Base-by-base conservation (phyloP, 2,329 filamentous ascomycete species). In the Penicillium sp. region DNA sequence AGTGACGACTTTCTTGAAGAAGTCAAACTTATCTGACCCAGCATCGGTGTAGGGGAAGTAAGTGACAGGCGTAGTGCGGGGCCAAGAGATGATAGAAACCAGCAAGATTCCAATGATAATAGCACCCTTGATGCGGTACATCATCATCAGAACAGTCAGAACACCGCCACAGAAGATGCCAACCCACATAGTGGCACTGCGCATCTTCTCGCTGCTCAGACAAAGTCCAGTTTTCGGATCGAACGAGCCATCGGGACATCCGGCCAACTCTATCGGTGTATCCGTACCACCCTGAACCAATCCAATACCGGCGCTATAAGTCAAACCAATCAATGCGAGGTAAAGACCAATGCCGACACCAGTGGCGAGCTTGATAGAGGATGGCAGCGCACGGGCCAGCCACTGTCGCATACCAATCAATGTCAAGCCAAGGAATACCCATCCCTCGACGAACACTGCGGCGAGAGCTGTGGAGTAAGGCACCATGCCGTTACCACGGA, bases 61-160 rank as follows among this genome's bases (percentile, higher is more conserved):
- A 5, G 89, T 92, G 49, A 95, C 84, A 0, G 79, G 67, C 0
- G 89, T 92, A 14, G 76, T 73, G 19, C 89, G 81, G 0, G 89
- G 89, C 89, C 89, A 95, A 8, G 88, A 95, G 68, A 93, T 89
- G 70, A 95, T 86, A 55, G 86, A 89, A 49, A 95, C 89, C 22
- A 95, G 80, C 22, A 91, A 68, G 56, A 95, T 93, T 31, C 89
- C 89, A 30, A 82, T 80, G 61, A 95, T 90, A 61, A 95, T 87
- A 49, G 89, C 89, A 50, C 89, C 89, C 73, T 92, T 92, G 69
- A 95, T 82, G 16, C 88, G 84, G 69, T 89, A 95, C 75, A 91
- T 80, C 84, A 92, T 87, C 46, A 95, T 74, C 56, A 93, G 73
- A 28, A 85, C 84, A 1, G 89, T 95, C 41, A 95, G 72, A 55